Evolutionary conservation across 805 yeast species (phyloP).

Genomic region (Zygoascus ofunaensis): DNA sequence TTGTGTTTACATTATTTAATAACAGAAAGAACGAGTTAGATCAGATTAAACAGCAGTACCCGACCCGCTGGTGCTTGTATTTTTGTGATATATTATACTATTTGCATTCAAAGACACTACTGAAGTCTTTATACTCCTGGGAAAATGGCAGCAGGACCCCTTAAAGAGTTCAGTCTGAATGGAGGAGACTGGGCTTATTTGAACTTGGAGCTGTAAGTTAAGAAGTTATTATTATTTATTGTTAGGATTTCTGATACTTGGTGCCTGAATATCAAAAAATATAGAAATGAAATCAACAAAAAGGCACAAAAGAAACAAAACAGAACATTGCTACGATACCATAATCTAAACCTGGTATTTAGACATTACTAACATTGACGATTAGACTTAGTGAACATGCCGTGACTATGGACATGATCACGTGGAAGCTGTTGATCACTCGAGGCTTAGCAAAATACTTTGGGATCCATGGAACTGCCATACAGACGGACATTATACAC

Average conservation of each 20-base stretch:
- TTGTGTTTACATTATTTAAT: too few relatives aligned
- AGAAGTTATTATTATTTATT: too few relatives aligned
- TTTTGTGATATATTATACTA: too few relatives aligned
- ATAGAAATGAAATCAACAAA: background rate
- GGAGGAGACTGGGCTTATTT: conserved; percentile 27
- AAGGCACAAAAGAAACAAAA: too few relatives aligned
- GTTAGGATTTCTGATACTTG: conserved; percentile 5
- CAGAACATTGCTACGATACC: too few relatives aligned
- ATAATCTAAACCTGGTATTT: background rate
- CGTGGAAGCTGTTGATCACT: conserved; percentile 24
- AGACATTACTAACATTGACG: too few relatives aligned
- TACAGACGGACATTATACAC: conserved; percentile 25
- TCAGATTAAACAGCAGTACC: too few relatives aligned
- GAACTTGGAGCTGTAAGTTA: conserved; percentile 21
- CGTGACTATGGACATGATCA: conserved; percentile 19
- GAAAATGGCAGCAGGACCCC: too few relatives aligned
- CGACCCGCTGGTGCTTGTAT: too few relatives aligned
- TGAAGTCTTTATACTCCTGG: too few relatives aligned
- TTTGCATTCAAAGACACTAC: too few relatives aligned
- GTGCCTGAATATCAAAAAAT: conserved; percentile 1
- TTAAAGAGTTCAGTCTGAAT: conserved; percentile 14
- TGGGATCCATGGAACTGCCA: conserved; percentile 25
- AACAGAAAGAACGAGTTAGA: too few relatives aligned
- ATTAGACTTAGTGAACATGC: conserved; percentile 8
- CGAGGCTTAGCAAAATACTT: conserved; percentile 18